Percentiles rank a stretch among this genome's conserved stretches.
Evolutionary conservation across 768 basidiomycete genomes (phyloP).

Genomic region (Russula sp.): DNA sequence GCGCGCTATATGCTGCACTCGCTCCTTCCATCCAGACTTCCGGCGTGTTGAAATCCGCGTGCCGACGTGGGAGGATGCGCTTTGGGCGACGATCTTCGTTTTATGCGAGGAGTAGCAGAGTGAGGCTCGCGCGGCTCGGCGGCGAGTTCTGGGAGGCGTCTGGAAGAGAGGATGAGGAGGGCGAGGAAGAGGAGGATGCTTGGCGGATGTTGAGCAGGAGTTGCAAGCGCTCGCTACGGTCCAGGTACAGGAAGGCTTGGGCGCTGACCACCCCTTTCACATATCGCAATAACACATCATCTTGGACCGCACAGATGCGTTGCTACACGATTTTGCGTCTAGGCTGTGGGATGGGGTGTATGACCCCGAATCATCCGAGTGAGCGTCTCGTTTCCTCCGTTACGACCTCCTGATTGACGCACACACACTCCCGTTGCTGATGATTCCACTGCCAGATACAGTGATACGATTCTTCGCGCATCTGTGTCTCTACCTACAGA

Average conservation of each 20-base stretch:
- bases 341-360: conserved; percentile 50
- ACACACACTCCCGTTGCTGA: background rate
- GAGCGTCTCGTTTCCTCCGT: conserved; percentile 26
- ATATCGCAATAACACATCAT: conserved; percentile 78
- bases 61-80: conserved; percentile 92
- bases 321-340: conserved; percentile 64
- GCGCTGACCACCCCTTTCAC: conserved; percentile 72
- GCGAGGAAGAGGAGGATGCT: conserved; percentile 41
- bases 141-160: conserved; percentile 84
- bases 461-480: conserved; percentile 92
- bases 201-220: conserved; percentile 59
- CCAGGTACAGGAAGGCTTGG: conserved; percentile 56
- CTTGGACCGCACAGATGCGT: conserved; percentile 54
- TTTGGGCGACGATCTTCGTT: conserved; percentile 86
- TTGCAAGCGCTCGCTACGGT: conserved; percentile 55
- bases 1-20: conserved; percentile 81
- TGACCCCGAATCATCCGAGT: conserved; percentile 50
- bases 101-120: conserved; percentile 78
- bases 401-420: conserved; percentile 19
- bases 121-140: conserved; percentile 54
- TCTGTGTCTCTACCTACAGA: conserved; percentile 79
- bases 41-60: conserved; percentile 60
- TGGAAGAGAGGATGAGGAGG: conserved; percentile 35
- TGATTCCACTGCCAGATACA: conserved; percentile 41
- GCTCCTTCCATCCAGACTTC: conserved; percentile 66